Conservation (phyloP, 1,284 basidiomycete genomes). For the Microbotryum silenes-acaulis region DNA sequence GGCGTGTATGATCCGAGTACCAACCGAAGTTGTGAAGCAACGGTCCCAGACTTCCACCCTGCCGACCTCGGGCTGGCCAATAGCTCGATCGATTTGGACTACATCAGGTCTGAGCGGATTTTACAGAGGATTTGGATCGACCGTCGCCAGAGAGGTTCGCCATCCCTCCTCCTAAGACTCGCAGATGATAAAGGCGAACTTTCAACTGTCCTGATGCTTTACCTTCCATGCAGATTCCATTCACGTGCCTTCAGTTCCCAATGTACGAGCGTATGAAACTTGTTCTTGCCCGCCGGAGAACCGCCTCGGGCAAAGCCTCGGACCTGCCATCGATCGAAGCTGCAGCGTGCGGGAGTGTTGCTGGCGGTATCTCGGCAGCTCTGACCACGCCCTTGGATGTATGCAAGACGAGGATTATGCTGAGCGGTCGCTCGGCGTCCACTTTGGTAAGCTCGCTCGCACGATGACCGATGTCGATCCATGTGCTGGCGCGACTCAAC, state of each 20-base stretch:
- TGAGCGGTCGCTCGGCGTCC: conserved; percentile 39
- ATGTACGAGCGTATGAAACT: conserved; percentile 84
- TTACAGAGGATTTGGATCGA: conserved; percentile 70
- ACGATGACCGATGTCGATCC: not conserved
- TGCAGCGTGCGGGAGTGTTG: conserved; percentile 80
- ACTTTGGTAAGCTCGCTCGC: not conserved
- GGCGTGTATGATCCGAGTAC: conserved; percentile 86
- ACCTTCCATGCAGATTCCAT: conserved; percentile 67
- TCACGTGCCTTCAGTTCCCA: conserved; percentile 96
- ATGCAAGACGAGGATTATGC: conserved; percentile 94
- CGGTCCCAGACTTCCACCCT: conserved; percentile 68
- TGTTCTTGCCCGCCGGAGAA: conserved; percentile 46
- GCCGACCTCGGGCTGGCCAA: conserved; percentile 49
- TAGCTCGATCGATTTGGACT: conserved; percentile 41
- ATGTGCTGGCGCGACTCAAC: not conserved
- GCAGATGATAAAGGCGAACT: no score
- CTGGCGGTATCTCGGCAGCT: conserved; percentile 83
- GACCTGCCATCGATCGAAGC: conserved; percentile 62
- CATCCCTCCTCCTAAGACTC: not conserved
- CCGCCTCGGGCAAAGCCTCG: conserved; percentile 38
- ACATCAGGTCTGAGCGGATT: conserved; percentile 59
- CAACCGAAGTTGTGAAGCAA: conserved; percentile 89
- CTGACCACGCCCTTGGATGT: conserved; percentile 93
- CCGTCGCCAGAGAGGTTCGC: conserved; percentile 65
- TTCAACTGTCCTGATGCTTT: not conserved